Conservation (phyloP, 345 rosid species). For the Camelina hispida region DNA sequence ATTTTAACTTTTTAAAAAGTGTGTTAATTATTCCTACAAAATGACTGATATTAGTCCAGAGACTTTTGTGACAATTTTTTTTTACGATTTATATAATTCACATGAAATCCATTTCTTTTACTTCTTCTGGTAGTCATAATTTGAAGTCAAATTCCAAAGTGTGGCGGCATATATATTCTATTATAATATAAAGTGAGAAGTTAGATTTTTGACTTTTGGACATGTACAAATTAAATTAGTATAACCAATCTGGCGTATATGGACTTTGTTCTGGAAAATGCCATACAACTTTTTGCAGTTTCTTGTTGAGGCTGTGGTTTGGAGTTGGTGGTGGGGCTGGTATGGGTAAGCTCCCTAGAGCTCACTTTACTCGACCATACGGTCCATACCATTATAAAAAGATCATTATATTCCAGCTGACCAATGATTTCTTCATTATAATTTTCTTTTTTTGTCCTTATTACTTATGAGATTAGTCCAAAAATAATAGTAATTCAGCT, state of each 20-base stretch:
- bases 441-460: conserved; percentile 5
- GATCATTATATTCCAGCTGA: background rate
- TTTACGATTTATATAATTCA: conserved; percentile 14
- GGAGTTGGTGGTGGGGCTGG: conserved; percentile 22
- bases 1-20: too few species aligned
- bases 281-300: conserved; percentile 19
- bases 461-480: conserved; percentile 7
- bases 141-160: conserved; percentile 37
- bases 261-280: conserved; percentile 31
- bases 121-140: conserved; percentile 7
- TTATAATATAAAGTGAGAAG: conserved; percentile 17
- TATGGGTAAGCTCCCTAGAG: conserved; percentile 3
- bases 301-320: conserved; percentile 13
- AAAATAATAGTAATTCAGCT: background rate
- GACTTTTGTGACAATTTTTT: conserved; percentile 10
- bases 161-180: conserved; percentile 18
- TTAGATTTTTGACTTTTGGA: conserved; percentile 14
- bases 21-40: background rate
- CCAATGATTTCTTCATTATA: conserved; percentile 15
- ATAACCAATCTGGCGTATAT: conserved; percentile 32
- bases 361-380: conserved; percentile 29
- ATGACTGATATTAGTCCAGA: conserved; percentile 12
- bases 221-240: background rate
- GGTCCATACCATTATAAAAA: conserved; percentile 7
- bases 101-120: background rate